Evolutionary conservation across 2,329 filamentous ascomycete species (phyloP), one percentile per base, ranked within the genome.

Genomic region (Botrytis cinerea): DNA sequence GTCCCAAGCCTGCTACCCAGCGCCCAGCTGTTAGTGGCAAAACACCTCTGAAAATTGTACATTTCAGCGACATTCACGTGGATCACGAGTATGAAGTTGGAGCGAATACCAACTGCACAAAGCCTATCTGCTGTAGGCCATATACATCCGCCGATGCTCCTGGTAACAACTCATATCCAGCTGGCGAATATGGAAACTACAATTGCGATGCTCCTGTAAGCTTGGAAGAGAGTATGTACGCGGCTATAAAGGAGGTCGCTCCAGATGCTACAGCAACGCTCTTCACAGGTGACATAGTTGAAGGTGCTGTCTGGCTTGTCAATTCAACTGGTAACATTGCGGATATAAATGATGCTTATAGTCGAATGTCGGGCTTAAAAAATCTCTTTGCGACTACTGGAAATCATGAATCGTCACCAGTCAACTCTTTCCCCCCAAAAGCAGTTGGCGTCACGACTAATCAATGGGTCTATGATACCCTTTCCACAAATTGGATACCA

Each of bases 61-160:
- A 85, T 70, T 82, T 84, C 76, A 83, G 80, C 72, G 83, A 85
- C 70, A 83, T 83, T 28, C 83, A 85, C 72, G 81, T 85, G 38
- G 83, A 85, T 75, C 80, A 79, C 1, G 78, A 76, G 18, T 85
- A 85, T 74, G 80, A 82, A 63, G 76, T 78, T 6, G 83, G 83
- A 3, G 78, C 81, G 35, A 84, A 77, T 75, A 83, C 81, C 70
- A 80, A 83, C 62, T 85, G 83, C 76, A 80, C 82, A 8, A 84
- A 84, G 76, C 80, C 81, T 8, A 83, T 84, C 70, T 85, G 83
- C 78, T 85, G 84, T 71, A 79, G 84, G 8, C 75, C 80, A 2
- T 84, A 82, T 71, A 82, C 79, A 7, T 75, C 79, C 22, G 75
- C 77, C 14, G 81, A 84, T 74, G 81, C 80, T 9, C 82, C 83